These are phyloP conservation scores for Lenwebbia sp. DNA, from an alignment of 345 rosid species.

Conservation along the genomic window DNA sequence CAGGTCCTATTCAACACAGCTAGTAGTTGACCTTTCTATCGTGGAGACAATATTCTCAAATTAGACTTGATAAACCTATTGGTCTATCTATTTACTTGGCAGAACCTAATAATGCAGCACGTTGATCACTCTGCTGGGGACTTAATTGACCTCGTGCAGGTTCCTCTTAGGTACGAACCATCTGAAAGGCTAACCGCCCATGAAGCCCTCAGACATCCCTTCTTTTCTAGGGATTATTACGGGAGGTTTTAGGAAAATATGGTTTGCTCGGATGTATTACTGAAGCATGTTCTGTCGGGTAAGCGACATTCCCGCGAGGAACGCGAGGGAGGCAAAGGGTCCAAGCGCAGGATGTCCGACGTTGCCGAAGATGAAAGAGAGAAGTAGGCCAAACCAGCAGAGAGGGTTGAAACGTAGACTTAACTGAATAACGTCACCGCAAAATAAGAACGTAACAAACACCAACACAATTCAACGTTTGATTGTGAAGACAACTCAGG, in stretches of 20 bases:
- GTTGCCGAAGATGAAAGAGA: too few species aligned
- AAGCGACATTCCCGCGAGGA: too few species aligned
- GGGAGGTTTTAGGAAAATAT: slow-evolving; percentile 16
- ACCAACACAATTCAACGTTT: too few species aligned
- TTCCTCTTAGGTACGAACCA: slow-evolving; percentile 49
- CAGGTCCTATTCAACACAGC: not conserved
- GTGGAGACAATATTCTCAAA: not conserved
- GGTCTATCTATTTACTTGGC: slow-evolving; percentile 1
- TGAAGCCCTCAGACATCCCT: slow-evolving; percentile 57
- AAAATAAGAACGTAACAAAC: too few species aligned
- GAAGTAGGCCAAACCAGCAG: too few species aligned
- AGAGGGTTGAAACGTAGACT: too few species aligned
- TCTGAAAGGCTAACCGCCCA: slow-evolving; percentile 36
- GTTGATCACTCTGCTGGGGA: slow-evolving; percentile 68
- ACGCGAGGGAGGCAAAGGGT: too few species aligned
- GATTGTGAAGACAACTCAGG: too few species aligned
- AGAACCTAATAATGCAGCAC: slow-evolving; percentile 63
- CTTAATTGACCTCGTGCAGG: slow-evolving; percentile 51
- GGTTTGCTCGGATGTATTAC: not conserved
- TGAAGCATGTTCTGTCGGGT: too few species aligned
- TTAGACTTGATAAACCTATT: not conserved
- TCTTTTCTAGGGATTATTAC: slow-evolving; percentile 35
- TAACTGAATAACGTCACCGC: too few species aligned
- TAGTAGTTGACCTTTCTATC: not conserved
- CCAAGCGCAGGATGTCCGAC: too few species aligned